Conservation (phyloP, 2,329 filamentous ascomycete genomes). For the Epichloe uncinata region DNA sequence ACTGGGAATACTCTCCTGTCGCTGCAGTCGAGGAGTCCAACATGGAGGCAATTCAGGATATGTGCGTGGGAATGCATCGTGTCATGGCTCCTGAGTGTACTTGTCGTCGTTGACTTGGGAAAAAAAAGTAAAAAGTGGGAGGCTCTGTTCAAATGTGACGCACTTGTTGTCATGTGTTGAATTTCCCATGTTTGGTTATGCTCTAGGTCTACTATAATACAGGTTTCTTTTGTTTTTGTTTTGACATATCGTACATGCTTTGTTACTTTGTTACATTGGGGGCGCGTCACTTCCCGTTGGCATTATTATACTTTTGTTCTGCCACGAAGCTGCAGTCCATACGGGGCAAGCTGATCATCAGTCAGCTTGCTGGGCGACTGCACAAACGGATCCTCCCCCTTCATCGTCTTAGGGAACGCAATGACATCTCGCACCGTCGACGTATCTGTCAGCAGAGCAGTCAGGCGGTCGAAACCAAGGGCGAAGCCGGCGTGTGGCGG, state of each 20-base stretch:
- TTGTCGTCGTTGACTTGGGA: too few relatives aligned
- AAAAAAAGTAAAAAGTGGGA: too few relatives aligned
- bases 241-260: constrained; percentile 32
- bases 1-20: constrained; percentile 52
- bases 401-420: constrained; percentile 89
- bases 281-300: background rate
- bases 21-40: constrained; percentile 65
- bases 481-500: constrained; percentile 92
- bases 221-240: too few relatives aligned
- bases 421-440: constrained; percentile 84
- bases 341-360: constrained; percentile 36
- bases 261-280: background rate
- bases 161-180: too few relatives aligned
- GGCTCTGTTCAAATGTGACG: too few relatives aligned
- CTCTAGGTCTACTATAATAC: too few relatives aligned
- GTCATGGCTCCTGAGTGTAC: too few relatives aligned
- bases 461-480: constrained; percentile 77
- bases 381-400: constrained; percentile 69
- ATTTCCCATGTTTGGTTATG: too few relatives aligned
- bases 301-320: background rate
- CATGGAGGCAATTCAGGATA: constrained; percentile 64
- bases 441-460: constrained; percentile 65
- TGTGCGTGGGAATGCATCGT: constrained; percentile 61
- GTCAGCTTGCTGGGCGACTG: constrained; percentile 60
- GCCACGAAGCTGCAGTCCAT: constrained; percentile 26